Conservation (phyloP, 768 basidiomycete species). For the Coprinopsis marcescibilis region DNA sequence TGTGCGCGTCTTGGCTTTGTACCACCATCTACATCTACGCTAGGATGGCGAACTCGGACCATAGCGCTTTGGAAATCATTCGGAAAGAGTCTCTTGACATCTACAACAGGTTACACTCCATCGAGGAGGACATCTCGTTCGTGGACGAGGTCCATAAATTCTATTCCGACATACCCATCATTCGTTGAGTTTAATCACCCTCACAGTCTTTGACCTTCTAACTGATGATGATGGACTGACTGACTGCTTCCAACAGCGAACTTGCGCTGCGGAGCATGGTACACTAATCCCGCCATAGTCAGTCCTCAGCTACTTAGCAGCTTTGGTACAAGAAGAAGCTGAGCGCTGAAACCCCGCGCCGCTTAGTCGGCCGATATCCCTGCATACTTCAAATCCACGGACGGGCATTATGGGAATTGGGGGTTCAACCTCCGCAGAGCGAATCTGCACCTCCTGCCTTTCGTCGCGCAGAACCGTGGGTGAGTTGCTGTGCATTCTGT, state of each 20-base stretch:
- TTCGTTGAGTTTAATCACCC: slow-evolving; percentile 33
- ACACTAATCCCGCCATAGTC: slow-evolving; percentile 67
- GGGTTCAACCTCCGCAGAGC: slow-evolving; percentile 77
- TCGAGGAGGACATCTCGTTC: slow-evolving; percentile 70
- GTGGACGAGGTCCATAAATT: slow-evolving; percentile 45
- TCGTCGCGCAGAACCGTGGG: slow-evolving; percentile 55
- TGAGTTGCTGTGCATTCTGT: slow-evolving; percentile 25
- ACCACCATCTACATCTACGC: too few species aligned
- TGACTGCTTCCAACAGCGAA: slow-evolving; percentile 69
- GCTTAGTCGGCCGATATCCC: slow-evolving; percentile 30
- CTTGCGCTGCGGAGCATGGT: slow-evolving; percentile 93
- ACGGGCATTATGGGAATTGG: slow-evolving; percentile 85
- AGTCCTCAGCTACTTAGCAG: slow-evolving; percentile 16
- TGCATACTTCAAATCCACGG: slow-evolving; percentile 91
- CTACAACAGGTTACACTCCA: slow-evolving; percentile 85
- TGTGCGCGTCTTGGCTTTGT: too few species aligned
- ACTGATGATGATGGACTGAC: too few species aligned
- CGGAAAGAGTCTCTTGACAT: slow-evolving; percentile 70
- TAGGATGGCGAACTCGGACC: too few species aligned
- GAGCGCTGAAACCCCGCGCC: background rate
- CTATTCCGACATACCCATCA: slow-evolving; percentile 43
- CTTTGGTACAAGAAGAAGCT: background rate
- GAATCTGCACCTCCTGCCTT: slow-evolving; percentile 71
- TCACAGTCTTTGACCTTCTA: background rate
- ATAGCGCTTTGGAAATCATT: too few species aligned